Evolutionary conservation across 176 grass and related monocot species (phyloP), one percentile per base, ranked within the genome.

Genomic region (Cymbopogon citratus): DNA sequence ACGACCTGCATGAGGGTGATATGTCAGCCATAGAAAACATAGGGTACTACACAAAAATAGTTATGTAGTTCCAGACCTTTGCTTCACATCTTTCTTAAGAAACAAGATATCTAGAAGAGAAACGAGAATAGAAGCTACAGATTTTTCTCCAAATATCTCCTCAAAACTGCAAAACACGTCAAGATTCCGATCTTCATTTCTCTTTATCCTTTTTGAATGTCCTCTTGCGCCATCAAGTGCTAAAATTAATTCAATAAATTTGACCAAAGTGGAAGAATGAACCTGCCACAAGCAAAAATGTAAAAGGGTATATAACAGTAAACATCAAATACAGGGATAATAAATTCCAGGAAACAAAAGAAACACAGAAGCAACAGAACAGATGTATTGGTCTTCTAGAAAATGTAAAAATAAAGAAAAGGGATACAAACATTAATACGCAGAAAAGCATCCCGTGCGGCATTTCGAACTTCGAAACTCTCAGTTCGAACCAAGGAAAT

Each of bases 81-180:
- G 77, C 18, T 89, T 63, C 11, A 88, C n/a, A 74, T 98, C 84
- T 84, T 95, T 98, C 84, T 91, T 98, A 56, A 91, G 75, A 77
- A 91, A 89, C 40, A 98, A 45, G 75, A 98, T 80, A 77, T 98
- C 92, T 27, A 98, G 77, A 91, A 98, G 85, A 88, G 90, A 88
- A 14, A 91, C 52, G 63, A 98, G 85, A 82, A 93, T 16, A 81
- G 80, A 86, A 81, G 83, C 24, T 40, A 60, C 23, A 71, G 81
- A 27, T 31, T 77, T 87, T 76, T 85, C 86, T 89, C 81, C 88
- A 93, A 90, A 93, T 69, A 88, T 81, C 71, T 89, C 77, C 77
- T 88, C 51, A 83, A 77, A 85, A 77, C 54, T 65, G 72, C 65
- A 48, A 59, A 45, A 86, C 1, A 28, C 43, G 25, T 85, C 41